phyloP scores from a whole-genome alignment of 176 grass and related monocot species.

The Musa troglodytarum region DNA sequence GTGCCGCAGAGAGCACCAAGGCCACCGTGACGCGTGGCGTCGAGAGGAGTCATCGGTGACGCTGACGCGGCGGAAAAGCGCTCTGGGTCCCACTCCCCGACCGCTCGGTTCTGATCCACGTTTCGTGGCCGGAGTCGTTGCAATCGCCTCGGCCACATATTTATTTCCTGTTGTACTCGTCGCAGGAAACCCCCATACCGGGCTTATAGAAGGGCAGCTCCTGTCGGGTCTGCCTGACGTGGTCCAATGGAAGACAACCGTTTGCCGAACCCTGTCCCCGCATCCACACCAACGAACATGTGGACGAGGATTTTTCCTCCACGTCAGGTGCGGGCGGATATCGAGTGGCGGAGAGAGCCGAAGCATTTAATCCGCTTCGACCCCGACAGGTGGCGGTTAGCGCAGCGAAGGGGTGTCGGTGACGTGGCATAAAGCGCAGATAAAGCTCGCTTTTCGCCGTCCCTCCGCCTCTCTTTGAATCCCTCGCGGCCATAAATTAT shows the following conservation, averaged over 20 bases:
- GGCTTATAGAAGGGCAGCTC: too few species aligned
- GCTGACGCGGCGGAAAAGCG: not conserved
- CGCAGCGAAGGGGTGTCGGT: not conserved
- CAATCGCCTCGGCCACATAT: not conserved
- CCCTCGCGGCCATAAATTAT: too few species aligned
- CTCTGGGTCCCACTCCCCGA: not conserved
- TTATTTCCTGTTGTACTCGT: not conserved
- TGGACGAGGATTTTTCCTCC: not conserved
- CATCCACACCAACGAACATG: not conserved
- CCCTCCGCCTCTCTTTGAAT: too few species aligned
- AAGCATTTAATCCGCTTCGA: not conserved
- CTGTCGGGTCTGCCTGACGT: too few species aligned
- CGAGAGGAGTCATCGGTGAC: not conserved
- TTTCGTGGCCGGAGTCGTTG: not conserved
- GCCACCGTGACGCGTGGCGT: too few species aligned
- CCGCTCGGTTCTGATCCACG: not conserved
- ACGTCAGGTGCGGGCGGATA: not conserved
- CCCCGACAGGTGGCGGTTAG: not conserved
- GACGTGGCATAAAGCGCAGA: constrained; percentile 1
- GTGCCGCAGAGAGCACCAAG: too few species aligned
- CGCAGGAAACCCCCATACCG: too few species aligned
- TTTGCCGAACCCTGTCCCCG: not conserved
- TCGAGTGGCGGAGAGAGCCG: not conserved
- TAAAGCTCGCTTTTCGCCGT: not conserved
- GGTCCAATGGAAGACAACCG: too few species aligned